Evolutionary conservation across 345 rosid genomes (phyloP), one percentile per base, ranked within the genome.

Genomic region (Salix suchowensis): DNA sequence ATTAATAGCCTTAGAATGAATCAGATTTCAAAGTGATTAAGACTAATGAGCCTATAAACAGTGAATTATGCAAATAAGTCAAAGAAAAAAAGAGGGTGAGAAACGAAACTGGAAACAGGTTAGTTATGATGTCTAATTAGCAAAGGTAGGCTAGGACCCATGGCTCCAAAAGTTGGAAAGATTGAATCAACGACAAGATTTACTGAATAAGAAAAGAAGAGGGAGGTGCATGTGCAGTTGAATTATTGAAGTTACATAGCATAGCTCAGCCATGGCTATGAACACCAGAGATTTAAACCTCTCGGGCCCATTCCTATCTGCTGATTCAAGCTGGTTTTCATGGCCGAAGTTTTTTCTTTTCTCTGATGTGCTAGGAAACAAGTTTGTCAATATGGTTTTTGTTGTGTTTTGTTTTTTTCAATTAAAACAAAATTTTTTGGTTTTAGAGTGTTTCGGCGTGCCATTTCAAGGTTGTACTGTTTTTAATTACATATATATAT

Each of bases 211-310:
- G 74, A 48, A 75, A 44, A 68, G 65, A 44, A 24, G 28, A 39
- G 72, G 39, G 71, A 36, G 55, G 32, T 81, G 83, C 85, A 86
- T 86, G 87, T 80, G 89, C 75, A 42, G 1, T 55, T 68, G 79
- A 77, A 83, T 82, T 79, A 78, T 82, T 78, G 75, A 39, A 69
- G 24, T 28, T 61, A 7, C 21, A 14, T 24, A 3, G 70, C 13
- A 9, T 68, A 36, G 28, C 36, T 34, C 44, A n/a, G 13, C 60
- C 77, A 78, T 83, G 12, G 44, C 44, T 10, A 28, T 64, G 83
- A 71, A 78, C 79, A 46, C 78, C 71, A 62, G 15, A 62, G 72
- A 74, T 65, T 71, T 58, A n/a, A 42, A 21, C 39, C 68, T 24
- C 21, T 64, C 9, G 83, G 81, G 67, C 81, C 85, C 85, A 77